Percentiles rank a stretch among this genome's conserved stretches.
phyloP scores from a whole-genome alignment of 2,329 filamentous ascomycete genomes.

The Colletotrichum sp. region DNA sequence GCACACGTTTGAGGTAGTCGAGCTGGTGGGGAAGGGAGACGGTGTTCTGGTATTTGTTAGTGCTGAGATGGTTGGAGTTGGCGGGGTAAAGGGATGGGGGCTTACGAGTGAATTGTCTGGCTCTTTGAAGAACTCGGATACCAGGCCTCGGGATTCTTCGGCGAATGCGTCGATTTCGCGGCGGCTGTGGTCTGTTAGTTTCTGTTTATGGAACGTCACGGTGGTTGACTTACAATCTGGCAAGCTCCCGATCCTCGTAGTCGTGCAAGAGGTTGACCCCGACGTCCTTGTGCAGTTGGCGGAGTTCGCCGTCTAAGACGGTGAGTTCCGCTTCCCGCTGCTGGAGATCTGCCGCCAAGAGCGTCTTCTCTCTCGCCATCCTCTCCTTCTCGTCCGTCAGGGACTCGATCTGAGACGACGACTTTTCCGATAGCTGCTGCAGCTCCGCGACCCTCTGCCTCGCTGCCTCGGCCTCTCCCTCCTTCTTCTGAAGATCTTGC shows the following conservation, averaged over 20 bases:
- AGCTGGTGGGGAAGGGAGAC: background rate
- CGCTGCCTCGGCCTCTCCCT: background rate
- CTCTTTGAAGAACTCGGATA: constrained; percentile 30
- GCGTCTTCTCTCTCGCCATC: background rate
- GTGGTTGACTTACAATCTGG: constrained; percentile 24
- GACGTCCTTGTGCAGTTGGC: background rate
- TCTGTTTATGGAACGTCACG: fast-evolving
- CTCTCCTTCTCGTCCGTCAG: background rate
- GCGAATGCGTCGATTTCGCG: constrained; percentile 26
- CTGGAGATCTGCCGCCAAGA: background rate
- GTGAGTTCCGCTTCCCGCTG: background rate
- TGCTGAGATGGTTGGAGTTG: background rate
- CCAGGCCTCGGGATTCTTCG: constrained; percentile 27
- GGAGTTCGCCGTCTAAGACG: background rate
- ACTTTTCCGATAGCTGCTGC: background rate
- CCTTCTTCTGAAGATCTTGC: constrained; percentile 19
- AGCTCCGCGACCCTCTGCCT: background rate
- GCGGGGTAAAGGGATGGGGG: background rate
- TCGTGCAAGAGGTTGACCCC: constrained; percentile 26
- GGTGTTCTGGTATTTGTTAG: background rate
- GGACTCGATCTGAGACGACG: background rate
- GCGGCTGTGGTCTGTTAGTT: constrained; percentile 22
- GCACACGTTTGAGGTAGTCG: background rate
- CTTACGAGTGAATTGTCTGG: constrained; percentile 26
- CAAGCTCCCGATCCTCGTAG: constrained; percentile 23